Conservation (phyloP, 2,329 filamentous ascomycete genomes). For the Byssoonygena ceratinophila region DNA sequence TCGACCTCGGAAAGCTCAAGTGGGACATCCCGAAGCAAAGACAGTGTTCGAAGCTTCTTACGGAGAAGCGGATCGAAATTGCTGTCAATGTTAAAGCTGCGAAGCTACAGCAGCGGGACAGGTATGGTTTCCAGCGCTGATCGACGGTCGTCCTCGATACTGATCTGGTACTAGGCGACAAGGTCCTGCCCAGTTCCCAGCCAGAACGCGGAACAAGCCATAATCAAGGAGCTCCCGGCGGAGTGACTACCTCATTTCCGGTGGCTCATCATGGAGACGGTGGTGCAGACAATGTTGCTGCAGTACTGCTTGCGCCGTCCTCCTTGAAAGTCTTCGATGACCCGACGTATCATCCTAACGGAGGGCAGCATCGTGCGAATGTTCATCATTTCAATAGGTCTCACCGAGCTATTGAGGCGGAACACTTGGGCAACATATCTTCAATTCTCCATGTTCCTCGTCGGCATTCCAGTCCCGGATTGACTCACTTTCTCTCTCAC, state of each 20-base stretch:
- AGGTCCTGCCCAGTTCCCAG: neutral
- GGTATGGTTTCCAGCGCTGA: constrained; percentile 12
- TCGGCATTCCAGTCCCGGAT: constrained; percentile 22
- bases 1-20: constrained; percentile 22
- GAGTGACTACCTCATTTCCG: neutral
- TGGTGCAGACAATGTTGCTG: neutral
- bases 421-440: neutral
- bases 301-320: neutral
- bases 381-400: neutral
- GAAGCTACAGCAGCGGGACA: constrained; percentile 19
- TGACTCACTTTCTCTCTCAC: constrained; percentile 28
- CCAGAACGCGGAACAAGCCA: neutral
- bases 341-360: neutral
- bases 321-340: neutral
- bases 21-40: constrained; percentile 15
- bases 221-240: neutral
- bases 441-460: constrained; percentile 12
- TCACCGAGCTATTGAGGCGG: neutral
- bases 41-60: constrained; percentile 25
- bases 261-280: neutral
- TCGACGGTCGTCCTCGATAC: neutral
- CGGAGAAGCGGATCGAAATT: constrained; percentile 30
- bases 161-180: constrained; percentile 6
- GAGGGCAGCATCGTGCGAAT: neutral
- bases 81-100: constrained; percentile 28